Evolutionary conservation across 148 eudicot species (phyloP).

Genomic region (Camellia lanceoleosa): DNA sequence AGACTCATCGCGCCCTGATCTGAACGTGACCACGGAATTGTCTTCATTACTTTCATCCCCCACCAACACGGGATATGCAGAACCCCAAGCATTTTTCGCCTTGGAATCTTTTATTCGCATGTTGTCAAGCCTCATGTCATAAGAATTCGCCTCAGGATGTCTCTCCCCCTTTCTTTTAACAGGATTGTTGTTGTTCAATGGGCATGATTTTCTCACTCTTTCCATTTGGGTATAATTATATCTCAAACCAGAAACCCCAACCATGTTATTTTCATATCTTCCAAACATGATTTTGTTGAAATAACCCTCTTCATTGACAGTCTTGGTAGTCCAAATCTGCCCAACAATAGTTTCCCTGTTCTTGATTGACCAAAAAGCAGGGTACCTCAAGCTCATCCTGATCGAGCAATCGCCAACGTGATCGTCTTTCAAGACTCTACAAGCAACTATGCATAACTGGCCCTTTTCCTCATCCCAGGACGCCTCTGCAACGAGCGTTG

Average conservation of each 20-base stretch:
- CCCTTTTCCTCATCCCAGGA: constrained; percentile 20
- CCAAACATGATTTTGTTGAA: constrained; percentile 5
- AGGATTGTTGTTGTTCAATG: neutral
- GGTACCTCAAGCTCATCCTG: constrained; percentile 25
- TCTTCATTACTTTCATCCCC: neutral
- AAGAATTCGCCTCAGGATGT: constrained; percentile 12
- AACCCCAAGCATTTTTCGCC: neutral
- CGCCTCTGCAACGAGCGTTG: constrained; percentile 21
- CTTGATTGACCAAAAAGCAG: constrained; percentile 17
- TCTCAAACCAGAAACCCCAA: neutral
- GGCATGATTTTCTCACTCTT: constrained; percentile 17
- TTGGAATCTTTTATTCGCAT: neutral
- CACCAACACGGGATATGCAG: constrained; percentile 9
- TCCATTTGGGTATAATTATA: constrained; percentile 18
- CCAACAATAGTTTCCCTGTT: neutral
- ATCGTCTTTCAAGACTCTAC: constrained; percentile 12
- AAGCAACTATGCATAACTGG: constrained; percentile 15
- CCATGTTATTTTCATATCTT: neutral
- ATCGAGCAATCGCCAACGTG: constrained; percentile 24
- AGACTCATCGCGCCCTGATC: neutral
- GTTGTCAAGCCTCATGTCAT: constrained; percentile 13
- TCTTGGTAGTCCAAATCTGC: constrained; percentile 24
- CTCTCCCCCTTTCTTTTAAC: neutral
- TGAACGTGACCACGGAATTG: too few relatives aligned
- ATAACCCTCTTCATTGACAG: constrained; percentile 4